Base-by-base conservation (phyloP, 345 rosid genomes). In the Sisymbrium altissimum region DNA sequence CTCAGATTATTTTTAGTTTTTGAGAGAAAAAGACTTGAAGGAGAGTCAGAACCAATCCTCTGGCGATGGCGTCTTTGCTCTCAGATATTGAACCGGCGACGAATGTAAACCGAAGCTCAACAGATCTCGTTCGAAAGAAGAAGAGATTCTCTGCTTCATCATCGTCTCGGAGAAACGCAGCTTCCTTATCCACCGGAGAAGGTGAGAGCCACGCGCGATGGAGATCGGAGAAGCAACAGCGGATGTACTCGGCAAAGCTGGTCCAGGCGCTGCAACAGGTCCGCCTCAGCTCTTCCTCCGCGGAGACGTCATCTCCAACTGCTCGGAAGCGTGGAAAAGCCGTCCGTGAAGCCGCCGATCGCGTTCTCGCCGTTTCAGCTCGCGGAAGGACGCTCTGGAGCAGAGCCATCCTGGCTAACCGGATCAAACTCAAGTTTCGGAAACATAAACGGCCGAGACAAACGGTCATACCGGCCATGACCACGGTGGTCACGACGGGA, bases 341-440 rank as follows among this genome's bases (percentile, higher is more conserved):
- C 52, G 93, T 96, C 14, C 82, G 98, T 1, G 97, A 90, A 80
- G 96, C 94, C 6, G 98, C 98, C 0, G 93, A 96, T 68, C 80
- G 79, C 58, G 93, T 82, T 19, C 80, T 96, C 14, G 99, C 98
- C 0, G 83, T 85, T 1, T 88, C 99, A 4, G 99, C 97, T 14
- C 86, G 89, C 44, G 96, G 99, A 25, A 82, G 82, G 70, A 81
- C 90, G 38, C 73, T 96, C 44, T 95, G 99, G 99, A 95, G 99
- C 83, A 85, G 96, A 60, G 98, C 99, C 48, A 90, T 95, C 60
- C 68, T 95, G 29, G 86, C 92, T 0, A 89, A 81, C 67, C 85
- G 94, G 70, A 80, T 92, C 74, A 95, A 87, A 78, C 84, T 92
- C 53, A 92, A 90, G 78, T 92, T 90, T 58, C 81, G 97, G 52